A percentile compares a stretch with the other conserved stretches of the same genome.
Evolutionary conservation across 345 rosid species (phyloP).

Genomic region (Eucalyptus pauciflora): DNA sequence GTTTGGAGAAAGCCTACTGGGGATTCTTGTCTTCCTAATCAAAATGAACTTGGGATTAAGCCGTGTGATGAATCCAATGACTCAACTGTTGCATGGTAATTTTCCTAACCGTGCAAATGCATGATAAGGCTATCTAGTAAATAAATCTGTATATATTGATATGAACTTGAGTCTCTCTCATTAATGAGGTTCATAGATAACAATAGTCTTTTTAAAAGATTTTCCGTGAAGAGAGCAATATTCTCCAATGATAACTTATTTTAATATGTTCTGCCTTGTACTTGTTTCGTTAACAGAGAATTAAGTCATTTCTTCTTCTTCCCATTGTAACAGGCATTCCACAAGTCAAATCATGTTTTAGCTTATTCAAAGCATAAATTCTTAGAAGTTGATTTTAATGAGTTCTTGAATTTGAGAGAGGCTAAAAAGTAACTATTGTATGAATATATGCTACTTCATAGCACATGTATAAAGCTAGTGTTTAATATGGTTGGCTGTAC

Average conservation of each 20-base stretch:
- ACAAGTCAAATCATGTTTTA: background rate
- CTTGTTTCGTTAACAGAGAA: background rate
- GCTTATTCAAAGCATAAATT: background rate
- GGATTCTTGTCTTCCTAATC: conserved; percentile 62
- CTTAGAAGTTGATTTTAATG: background rate
- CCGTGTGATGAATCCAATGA: conserved; percentile 61
- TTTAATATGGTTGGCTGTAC: background rate
- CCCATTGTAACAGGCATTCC: background rate
- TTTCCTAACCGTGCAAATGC: background rate
- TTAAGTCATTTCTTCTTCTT: background rate
- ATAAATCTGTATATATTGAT: background rate
- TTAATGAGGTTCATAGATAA: background rate
- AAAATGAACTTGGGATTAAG: conserved; percentile 68
- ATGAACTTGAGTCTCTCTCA: background rate
- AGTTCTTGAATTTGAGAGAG: background rate
- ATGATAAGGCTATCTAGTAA: background rate
- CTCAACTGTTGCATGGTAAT: conserved; percentile 77
- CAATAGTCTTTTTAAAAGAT: background rate
- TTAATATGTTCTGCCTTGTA: background rate
- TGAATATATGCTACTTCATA: background rate
- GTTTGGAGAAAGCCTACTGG: conserved; percentile 87
- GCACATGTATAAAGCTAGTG: background rate
- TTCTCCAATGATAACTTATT: background rate
- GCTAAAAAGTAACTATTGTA: background rate
- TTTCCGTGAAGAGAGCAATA: background rate